A percentile compares a stretch with the other conserved stretches of the same genome.
phyloP scores from a whole-genome alignment of 2,329 filamentous ascomycete genomes.

The Colletotrichum sp. region DNA sequence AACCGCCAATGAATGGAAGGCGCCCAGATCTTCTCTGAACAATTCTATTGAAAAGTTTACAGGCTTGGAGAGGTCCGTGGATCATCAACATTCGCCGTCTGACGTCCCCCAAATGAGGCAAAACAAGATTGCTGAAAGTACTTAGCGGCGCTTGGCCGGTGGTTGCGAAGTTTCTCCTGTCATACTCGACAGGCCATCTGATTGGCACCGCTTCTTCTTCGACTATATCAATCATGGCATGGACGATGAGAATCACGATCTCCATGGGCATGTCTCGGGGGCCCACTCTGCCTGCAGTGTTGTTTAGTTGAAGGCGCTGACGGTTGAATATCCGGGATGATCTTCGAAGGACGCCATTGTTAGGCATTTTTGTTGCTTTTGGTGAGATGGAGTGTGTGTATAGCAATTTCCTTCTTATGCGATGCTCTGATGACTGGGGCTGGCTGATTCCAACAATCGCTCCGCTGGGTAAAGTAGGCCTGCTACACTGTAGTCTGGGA shows the following conservation, averaged over 20 bases:
- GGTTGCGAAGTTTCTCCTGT: neutral
- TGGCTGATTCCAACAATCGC: neutral
- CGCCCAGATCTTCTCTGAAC: neutral
- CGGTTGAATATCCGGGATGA: neutral
- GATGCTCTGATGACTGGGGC: neutral
- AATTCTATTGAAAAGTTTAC: neutral
- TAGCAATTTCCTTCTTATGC: neutral
- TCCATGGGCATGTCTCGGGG: neutral
- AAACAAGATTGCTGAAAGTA: neutral
- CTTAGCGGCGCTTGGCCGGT: neutral
- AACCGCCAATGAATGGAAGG: neutral
- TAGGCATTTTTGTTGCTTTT: neutral
- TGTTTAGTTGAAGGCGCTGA: neutral
- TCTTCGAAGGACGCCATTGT: neutral
- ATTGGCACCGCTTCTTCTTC: neutral
- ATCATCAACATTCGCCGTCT: neutral
- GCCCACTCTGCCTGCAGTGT: neutral
- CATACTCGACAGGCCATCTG: neutral
- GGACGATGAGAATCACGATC: neutral
- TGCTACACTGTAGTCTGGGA: neutral
- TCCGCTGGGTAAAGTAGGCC: neutral
- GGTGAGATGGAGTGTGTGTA: rapidly evolving
- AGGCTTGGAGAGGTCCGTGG: neutral
- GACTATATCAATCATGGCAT: neutral
- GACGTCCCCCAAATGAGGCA: neutral